phyloP scores from a whole-genome alignment of 2,329 filamentous ascomycete genomes.

The Penicillium sumatraense region DNA sequence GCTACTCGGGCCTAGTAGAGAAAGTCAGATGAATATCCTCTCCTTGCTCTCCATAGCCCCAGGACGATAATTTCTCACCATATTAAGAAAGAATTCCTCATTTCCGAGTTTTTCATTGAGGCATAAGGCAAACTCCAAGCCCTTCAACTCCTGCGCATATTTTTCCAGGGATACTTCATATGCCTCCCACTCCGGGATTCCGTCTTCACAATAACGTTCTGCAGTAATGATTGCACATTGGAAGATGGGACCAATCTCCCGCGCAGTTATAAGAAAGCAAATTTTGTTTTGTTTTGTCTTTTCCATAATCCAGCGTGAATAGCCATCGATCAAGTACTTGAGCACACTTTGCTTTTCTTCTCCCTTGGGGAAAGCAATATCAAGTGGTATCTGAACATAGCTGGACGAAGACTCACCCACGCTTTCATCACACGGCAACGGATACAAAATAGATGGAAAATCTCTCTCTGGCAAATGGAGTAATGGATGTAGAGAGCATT shows the following conservation, averaged over 20 bases:
- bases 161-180: background rate
- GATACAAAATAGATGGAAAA: background rate
- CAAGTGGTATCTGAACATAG: background rate
- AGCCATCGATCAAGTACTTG: background rate
- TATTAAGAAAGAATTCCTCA: background rate
- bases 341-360: background rate
- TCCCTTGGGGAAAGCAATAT: background rate
- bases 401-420: too few relatives aligned
- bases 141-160: background rate
- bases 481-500: slow-evolving; percentile 1
- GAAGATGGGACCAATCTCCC: background rate
- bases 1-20: background rate
- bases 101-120: background rate
- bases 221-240: background rate
- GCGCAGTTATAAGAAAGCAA: background rate
- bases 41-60: background rate
- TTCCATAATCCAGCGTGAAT: slow-evolving; percentile 5
- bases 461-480: background rate
- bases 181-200: background rate
- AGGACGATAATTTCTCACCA: background rate
- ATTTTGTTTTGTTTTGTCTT: background rate
- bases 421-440: background rate
- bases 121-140: background rate
- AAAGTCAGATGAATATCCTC: background rate
- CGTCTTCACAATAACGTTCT: background rate